phyloP scores from a whole-genome alignment of 768 basidiomycete species.

The Paxillus rubicundulus region DNA sequence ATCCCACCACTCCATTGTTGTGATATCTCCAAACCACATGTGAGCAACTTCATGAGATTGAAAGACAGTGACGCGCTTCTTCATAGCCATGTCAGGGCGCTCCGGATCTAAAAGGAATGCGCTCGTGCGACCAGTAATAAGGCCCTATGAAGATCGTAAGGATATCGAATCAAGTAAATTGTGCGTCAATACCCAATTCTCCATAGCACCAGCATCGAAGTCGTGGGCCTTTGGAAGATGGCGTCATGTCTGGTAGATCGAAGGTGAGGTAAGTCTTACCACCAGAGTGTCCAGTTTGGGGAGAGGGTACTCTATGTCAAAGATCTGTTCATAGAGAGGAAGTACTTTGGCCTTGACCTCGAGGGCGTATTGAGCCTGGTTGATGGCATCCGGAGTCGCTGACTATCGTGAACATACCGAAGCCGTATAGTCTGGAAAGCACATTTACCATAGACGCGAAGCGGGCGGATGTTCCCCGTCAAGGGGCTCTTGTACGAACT shows the following conservation, averaged over 20 bases:
- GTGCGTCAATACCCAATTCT: conserved; percentile 64
- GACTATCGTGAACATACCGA: conserved; percentile 6
- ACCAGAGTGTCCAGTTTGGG: conserved; percentile 94
- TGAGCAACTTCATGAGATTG: conserved; percentile 89
- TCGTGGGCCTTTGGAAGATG: conserved; percentile 57
- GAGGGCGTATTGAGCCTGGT: conserved; percentile 82
- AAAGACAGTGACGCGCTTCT: conserved; percentile 72
- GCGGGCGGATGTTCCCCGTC: conserved; percentile 74
- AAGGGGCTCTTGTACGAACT: conserved; percentile 75
- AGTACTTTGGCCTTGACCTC: conserved; percentile 81
- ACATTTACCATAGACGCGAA: conserved; percentile 77
- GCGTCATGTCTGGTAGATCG: not conserved
- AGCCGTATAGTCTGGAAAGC: not conserved
- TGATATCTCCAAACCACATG: conserved; percentile 91
- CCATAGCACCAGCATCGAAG: conserved; percentile 92
- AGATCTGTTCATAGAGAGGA: conserved; percentile 89
- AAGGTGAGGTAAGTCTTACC: conserved; percentile 36
- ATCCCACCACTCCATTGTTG: conserved; percentile 94
- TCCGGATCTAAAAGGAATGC: conserved; percentile 80
- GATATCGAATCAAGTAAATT: not conserved
- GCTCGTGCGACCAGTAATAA: conserved; percentile 86
- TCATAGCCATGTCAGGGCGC: conserved; percentile 65
- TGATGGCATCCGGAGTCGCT: conserved; percentile 81
- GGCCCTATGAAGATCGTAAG: conserved; percentile 44
- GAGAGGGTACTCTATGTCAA: conserved; percentile 88